These are phyloP conservation scores for Ustilaginoidea virens DNA, from an alignment of 2,329 filamentous ascomycete species.

Conservation along the genomic window DNA sequence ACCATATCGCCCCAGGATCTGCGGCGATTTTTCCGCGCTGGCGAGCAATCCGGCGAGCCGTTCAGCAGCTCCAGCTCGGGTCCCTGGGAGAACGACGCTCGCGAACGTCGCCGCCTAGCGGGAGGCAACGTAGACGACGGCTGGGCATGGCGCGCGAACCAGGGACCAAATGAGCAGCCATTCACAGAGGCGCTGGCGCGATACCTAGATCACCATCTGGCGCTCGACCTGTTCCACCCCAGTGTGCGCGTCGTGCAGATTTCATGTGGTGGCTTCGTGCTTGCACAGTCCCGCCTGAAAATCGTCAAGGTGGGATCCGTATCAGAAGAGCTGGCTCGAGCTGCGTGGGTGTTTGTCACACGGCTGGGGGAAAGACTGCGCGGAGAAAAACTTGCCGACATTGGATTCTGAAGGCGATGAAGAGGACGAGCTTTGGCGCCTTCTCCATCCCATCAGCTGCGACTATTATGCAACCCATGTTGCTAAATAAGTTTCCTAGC, in stretches of 20 bases:
- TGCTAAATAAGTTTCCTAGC: too few species aligned
- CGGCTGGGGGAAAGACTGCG: slow-evolving; percentile 18
- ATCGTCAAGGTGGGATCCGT: slow-evolving; percentile 18
- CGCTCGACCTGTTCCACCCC: slow-evolving; percentile 38
- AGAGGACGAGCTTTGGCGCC: not conserved
- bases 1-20: slow-evolving; percentile 34
- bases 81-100: slow-evolving; percentile 16
- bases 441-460: not conserved
- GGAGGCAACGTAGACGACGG: slow-evolving; percentile 34
- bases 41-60: slow-evolving; percentile 10
- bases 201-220: slow-evolving; percentile 37
- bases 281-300: slow-evolving; percentile 37
- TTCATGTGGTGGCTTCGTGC: slow-evolving; percentile 38
- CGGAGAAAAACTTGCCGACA: slow-evolving; percentile 9
- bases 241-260: slow-evolving; percentile 36
- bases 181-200: slow-evolving; percentile 34
- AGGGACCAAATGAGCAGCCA: slow-evolving; percentile 13
- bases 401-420: slow-evolving; percentile 2
- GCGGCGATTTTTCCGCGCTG: slow-evolving; percentile 27
- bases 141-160: slow-evolving; percentile 30
- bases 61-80: slow-evolving; percentile 4
- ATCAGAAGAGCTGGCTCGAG: slow-evolving; percentile 15
- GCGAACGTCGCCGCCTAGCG: slow-evolving; percentile 28
- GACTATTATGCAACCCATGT: too few species aligned
- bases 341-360: slow-evolving; percentile 22